Evolutionary conservation across 169 alveolate genomes (phyloP).

Genomic region (Sarcocystis neurona): DNA sequence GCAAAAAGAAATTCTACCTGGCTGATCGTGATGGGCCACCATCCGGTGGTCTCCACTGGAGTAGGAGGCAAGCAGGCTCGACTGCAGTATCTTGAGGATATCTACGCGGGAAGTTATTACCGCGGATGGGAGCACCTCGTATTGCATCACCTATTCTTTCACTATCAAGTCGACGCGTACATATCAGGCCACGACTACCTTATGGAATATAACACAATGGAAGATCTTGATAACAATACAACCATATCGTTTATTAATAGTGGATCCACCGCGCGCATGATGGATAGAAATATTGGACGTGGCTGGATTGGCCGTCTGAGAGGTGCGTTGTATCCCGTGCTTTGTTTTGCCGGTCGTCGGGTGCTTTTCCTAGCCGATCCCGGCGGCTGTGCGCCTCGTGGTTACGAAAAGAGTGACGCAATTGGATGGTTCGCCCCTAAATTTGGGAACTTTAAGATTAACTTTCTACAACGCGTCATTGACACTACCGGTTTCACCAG

Average conservation of each 20-base stretch:
- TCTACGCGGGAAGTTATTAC: constrained; percentile 34
- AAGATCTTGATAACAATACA: constrained; percentile 43
- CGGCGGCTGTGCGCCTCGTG: constrained; percentile 52
- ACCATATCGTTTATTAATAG: constrained; percentile 52
- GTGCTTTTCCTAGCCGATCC: constrained; percentile 39
- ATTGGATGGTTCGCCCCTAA: constrained; percentile 46
- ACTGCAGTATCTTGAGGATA: constrained; percentile 26
- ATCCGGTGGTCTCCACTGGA: constrained; percentile 45
- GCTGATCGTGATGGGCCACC: constrained; percentile 59
- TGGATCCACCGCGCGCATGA: constrained; percentile 40
- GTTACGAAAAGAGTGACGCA: constrained; percentile 43
- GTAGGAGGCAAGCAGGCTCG: constrained; percentile 57
- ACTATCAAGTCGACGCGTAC: constrained; percentile 55
- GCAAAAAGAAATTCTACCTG: constrained; percentile 43
- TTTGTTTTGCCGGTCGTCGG: constrained; percentile 50
- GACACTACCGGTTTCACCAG: constrained; percentile 49
- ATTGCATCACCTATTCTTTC: not conserved
- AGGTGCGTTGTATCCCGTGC: constrained; percentile 41
- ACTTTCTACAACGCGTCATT: constrained; percentile 36
- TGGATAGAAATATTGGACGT: constrained; percentile 22
- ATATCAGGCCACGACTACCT: constrained; percentile 36
- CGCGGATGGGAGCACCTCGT: constrained; percentile 50
- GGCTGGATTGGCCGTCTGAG: constrained; percentile 54
- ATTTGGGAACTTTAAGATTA: constrained; percentile 18
- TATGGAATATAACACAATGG: constrained; percentile 47